Evolutionary conservation across 2,329 filamentous ascomycete species (phyloP), one percentile per base, ranked within the genome.

Genomic region (Fusarium lateritium): DNA sequence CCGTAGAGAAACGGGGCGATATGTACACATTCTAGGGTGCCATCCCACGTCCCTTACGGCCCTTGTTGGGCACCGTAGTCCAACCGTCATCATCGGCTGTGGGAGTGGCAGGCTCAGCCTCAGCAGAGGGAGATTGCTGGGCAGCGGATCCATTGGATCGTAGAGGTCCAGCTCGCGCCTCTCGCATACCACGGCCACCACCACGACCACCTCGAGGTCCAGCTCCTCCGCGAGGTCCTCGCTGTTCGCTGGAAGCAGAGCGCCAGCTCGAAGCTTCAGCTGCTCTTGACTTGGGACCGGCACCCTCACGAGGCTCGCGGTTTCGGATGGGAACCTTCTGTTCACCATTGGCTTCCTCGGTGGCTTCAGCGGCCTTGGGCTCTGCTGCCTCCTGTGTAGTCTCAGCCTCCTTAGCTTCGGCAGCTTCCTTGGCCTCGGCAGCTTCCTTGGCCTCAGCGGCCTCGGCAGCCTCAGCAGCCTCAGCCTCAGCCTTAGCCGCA

Each of bases 231-330:
- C 83, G 83, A n/a, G 81, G 74, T 69, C 83, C 81, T 67, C 84
- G 81, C 54, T 82, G 80, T 31, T 85, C 85, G 54, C 79, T 81
- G 15, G 85, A 81, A 43, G 85, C 77, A 64, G 83, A 81, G 78
- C 89, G 84, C 89, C 89, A 91, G 79, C 84, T 90, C 52, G 86
- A 85, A 61, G 84, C 83, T 69, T 91, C 89, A 26, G 82, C 73
- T 49, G 87, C 85, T 71, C 86, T 85, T 34, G 88, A 84, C 79
- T 86, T 88, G 62, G 79, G 71, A 62, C 83, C 81, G 13, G 78
- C 76, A 31, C 55, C 57, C 54, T 86, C 85, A 63, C 76, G 82
- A 56, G 83, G 76, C 56, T 83, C 81, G 24, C 77, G 79, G 50
- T 62, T 74, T 69, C 79, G 80, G 45, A 79, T 65, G 15, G 84